Percentiles rank a stretch among this genome's conserved stretches.
Conservation (phyloP, 2,329 filamentous ascomycete genomes). For the Grosmannia huntii region DNA sequence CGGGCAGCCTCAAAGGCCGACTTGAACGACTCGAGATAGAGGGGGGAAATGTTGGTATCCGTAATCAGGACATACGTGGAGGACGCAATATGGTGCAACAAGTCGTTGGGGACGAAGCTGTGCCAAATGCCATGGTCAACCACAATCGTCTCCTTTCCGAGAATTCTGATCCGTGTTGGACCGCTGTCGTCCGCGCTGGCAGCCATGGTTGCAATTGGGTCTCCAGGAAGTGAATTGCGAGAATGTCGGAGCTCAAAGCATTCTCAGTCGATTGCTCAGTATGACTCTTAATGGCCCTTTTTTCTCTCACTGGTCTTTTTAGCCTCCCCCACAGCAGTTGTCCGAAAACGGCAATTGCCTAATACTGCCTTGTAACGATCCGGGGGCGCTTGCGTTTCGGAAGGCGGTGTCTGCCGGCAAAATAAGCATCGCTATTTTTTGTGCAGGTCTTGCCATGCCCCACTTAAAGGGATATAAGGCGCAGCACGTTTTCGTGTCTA, state of each 20-base stretch:
- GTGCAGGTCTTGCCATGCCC: too few relatives aligned
- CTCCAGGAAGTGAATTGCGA: neutral
- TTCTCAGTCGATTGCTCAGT: neutral
- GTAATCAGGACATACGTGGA: constrained; percentile 95
- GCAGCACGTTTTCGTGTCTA: too few relatives aligned
- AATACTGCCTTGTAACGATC: too few relatives aligned
- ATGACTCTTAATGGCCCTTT: neutral
- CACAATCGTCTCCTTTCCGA: constrained; percentile 82
- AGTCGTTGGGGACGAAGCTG: constrained; percentile 65
- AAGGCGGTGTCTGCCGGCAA: too few relatives aligned
- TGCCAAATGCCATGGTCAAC: constrained; percentile 88
- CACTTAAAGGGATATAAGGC: too few relatives aligned
- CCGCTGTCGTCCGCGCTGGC: constrained; percentile 10
- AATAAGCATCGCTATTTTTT: too few relatives aligned
- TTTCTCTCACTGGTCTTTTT: neutral
- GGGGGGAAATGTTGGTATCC: constrained; percentile 76
- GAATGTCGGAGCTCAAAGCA: neutral
- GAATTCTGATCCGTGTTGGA: constrained; percentile 58
- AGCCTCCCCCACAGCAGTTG: neutral
- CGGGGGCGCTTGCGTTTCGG: too few relatives aligned
- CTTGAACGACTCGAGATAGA: constrained; percentile 71
- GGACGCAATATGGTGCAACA: constrained; percentile 63
- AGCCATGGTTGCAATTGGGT: constrained; percentile 6
- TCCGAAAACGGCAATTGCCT: neutral
- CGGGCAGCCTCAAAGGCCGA: constrained; percentile 44